A percentile compares a stretch with the other conserved stretches of the same genome.
Evolutionary conservation across 1,284 basidiomycete species (phyloP).

Genomic region (Ceratobasidium sp.): DNA sequence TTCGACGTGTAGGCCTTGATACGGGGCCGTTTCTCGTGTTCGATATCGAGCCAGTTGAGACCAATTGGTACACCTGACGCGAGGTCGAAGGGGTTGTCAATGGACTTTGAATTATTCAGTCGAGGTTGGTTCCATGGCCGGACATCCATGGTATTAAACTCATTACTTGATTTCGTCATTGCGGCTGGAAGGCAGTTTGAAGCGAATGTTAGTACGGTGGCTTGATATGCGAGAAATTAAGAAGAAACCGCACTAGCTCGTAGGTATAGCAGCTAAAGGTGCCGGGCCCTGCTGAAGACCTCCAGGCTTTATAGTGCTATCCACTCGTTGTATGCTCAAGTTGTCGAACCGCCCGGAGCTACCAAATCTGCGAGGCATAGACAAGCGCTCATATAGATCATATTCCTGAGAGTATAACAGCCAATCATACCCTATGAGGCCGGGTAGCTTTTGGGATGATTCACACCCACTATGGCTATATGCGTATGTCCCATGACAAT

Average conservation of each 20-base stretch:
- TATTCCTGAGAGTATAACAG: not conserved
- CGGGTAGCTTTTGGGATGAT: not conserved
- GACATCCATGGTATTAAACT: conserved; percentile 43
- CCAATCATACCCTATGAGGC: not conserved
- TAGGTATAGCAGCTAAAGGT: not conserved
- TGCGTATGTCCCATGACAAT: not conserved
- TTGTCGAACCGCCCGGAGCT: not conserved
- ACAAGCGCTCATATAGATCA: not conserved
- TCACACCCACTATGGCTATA: not conserved
- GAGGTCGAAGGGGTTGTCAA: conserved; percentile 11
- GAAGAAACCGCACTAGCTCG: not conserved
- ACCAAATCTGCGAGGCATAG: not conserved
- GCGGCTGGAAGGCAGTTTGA: not conserved
- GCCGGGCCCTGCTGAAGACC: not conserved
- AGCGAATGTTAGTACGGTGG: not conserved
- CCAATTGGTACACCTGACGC: conserved; percentile 16
- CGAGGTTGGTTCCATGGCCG: conserved; percentile 38
- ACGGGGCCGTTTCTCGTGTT: conserved; percentile 15
- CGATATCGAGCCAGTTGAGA: conserved; percentile 38
- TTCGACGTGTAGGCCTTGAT: conserved; percentile 15
- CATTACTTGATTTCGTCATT: conserved; percentile 1
- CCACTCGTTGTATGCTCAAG: not conserved
- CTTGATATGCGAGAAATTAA: no score
- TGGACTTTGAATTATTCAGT: conserved; percentile 2
- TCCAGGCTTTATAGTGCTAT: not conserved